Percentiles rank a stretch among this genome's conserved stretches.
phyloP scores from a whole-genome alignment of 1,284 basidiomycete genomes.

The Ustilago vetiveriae region DNA sequence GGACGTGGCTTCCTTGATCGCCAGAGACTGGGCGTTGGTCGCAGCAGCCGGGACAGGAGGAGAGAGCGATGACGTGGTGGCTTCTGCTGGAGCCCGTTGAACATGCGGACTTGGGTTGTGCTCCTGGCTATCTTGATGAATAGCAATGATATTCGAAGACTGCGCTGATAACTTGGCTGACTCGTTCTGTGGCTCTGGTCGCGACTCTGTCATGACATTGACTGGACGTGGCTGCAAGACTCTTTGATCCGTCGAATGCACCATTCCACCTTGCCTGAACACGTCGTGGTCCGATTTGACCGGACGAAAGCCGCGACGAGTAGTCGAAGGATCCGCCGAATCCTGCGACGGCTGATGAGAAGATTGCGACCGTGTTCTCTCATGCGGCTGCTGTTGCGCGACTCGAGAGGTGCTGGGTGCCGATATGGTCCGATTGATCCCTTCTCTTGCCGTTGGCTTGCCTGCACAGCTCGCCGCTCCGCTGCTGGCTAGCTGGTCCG shows the following conservation, averaged over 20 bases:
- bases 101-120: background rate
- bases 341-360: background rate
- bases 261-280: slow-evolving; percentile 10
- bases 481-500: background rate
- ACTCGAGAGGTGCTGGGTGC: slow-evolving; percentile 20
- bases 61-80: background rate
- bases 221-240: slow-evolving; percentile 11
- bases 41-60: background rate
- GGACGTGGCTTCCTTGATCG: background rate
- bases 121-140: slow-evolving; percentile 2
- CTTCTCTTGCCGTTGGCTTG: slow-evolving; percentile 35
- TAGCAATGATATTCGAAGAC: background rate
- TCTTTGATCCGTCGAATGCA: background rate
- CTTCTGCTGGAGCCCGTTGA: background rate
- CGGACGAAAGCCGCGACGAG: slow-evolving; percentile 14
- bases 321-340: slow-evolving; percentile 1
- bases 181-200: background rate
- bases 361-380: background rate
- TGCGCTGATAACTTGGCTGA: background rate
- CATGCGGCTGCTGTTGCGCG: background rate
- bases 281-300: slow-evolving; percentile 44
- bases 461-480: background rate
- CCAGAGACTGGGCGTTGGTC: background rate
- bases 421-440: slow-evolving; percentile 26
- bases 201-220: slow-evolving; percentile 8